These are phyloP conservation scores for Chalaropsis ovoidea DNA, from an alignment of 2,329 filamentous ascomycete genomes.

Conservation along the genomic window DNA sequence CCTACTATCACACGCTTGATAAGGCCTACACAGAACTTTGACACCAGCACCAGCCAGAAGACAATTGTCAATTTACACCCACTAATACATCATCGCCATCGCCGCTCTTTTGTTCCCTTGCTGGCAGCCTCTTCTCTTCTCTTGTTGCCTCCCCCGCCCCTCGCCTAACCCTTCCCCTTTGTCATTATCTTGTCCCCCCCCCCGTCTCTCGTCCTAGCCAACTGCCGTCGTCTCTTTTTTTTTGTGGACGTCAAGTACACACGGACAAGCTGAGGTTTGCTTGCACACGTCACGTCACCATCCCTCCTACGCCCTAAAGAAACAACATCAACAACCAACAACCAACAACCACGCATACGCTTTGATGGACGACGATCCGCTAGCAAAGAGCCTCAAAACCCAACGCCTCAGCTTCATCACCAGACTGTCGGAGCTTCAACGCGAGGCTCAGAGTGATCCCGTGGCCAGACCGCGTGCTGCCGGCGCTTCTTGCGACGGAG, in stretches of 20 bases:
- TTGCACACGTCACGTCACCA: not conserved
- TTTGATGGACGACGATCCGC: conserved; percentile 26
- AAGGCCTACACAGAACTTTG: no score
- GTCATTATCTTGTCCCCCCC: not conserved
- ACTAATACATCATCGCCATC: no score
- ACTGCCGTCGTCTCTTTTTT: not conserved
- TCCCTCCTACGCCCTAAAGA: no score
- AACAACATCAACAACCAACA: no score
- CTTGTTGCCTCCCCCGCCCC: not conserved
- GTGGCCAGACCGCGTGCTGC: conserved; percentile 10
- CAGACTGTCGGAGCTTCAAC: conserved; percentile 24
- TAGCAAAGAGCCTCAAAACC: conserved; percentile 25
- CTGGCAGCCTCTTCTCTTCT: not conserved
- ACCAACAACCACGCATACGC: conserved; percentile 2
- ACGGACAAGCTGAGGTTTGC: not conserved
- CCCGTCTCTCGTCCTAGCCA: not conserved
- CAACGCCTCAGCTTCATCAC: conserved; percentile 25
- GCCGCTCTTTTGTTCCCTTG: not conserved
- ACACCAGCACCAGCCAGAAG: no score
- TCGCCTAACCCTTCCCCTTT: not conserved
- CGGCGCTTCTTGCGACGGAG: not conserved
- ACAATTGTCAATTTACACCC: no score
- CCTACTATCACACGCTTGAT: no score
- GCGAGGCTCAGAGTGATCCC: conserved; percentile 22
- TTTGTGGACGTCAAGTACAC: not conserved